Evolutionary conservation across 306 rosid species (phyloP).

Genomic region (Hippophae rhamnoides): DNA sequence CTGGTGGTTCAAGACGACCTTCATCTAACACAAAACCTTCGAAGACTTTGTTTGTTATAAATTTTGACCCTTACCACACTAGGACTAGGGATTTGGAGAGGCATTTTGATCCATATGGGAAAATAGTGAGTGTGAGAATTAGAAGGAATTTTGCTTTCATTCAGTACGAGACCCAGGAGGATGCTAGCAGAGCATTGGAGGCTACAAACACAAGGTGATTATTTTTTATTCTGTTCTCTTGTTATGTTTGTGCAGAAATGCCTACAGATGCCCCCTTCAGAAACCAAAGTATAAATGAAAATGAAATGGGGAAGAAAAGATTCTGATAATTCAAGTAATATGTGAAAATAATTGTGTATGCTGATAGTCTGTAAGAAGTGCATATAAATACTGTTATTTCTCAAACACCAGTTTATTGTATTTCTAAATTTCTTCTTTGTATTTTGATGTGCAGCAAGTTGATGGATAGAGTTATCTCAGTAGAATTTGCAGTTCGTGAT

Average conservation of each 20-base stretch:
- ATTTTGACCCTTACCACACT: conserved; percentile 70
- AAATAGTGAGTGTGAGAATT: conserved; percentile 61
- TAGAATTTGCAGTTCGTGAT: conserved; percentile 81
- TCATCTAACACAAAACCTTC: conserved; percentile 53
- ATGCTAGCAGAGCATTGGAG: conserved; percentile 71
- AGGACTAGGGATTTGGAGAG: conserved; percentile 81
- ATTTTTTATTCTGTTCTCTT: conserved; percentile 10
- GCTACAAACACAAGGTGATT: conserved; percentile 62
- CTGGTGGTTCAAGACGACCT: conserved; percentile 52
- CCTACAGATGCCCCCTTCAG: no score
- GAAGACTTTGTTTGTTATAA: conserved; percentile 68
- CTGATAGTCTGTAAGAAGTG: no score
- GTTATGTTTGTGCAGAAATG: neutral
- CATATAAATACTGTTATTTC: no score
- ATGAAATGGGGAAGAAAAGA: no score
- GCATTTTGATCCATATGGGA: conserved; percentile 70
- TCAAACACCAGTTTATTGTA: neutral
- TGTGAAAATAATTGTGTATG: neutral
- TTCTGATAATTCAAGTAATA: neutral
- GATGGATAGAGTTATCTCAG: conserved; percentile 89
- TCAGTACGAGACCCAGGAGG: conserved; percentile 71
- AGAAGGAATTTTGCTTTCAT: conserved; percentile 79
- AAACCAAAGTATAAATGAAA: no score
- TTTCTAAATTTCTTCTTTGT: conserved; percentile 14
- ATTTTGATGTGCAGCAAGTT: conserved; percentile 55